Conservation (phyloP, 257 asterid species). For the Solanum sejunctum region DNA sequence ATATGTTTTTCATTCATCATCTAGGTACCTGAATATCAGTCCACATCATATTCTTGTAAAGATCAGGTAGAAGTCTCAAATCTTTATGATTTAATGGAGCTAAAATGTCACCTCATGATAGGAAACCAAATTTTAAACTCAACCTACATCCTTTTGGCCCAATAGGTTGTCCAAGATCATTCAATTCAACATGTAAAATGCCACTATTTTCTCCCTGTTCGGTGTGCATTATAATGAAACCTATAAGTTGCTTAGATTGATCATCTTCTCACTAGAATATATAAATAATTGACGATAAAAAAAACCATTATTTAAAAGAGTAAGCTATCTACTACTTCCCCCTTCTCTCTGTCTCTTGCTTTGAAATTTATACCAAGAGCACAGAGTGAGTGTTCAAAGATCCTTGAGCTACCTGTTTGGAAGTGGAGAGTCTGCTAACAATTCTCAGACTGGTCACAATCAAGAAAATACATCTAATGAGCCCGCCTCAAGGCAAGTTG, state of each 20-base stretch:
- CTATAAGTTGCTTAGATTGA: too few relatives aligned
- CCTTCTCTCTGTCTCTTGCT: too few relatives aligned
- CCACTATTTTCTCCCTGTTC: neutral
- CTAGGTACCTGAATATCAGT: too few relatives aligned
- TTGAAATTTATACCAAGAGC: neutral
- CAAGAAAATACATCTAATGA: slow-evolving; percentile 3
- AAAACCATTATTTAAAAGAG: too few relatives aligned
- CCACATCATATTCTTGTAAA: neutral
- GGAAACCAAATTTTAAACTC: neutral
- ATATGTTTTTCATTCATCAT: too few relatives aligned
- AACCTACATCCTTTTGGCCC: neutral
- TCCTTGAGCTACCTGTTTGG: slow-evolving; percentile 75
- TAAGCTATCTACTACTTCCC: too few relatives aligned
- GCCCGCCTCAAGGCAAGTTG: slow-evolving; percentile 14
- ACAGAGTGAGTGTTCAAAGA: slow-evolving; percentile 75
- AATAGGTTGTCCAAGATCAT: neutral
- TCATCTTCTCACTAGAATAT: too few relatives aligned
- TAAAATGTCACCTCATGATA: neutral
- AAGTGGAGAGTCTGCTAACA: slow-evolving; percentile 18
- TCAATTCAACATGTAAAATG: neutral
- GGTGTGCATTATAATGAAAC: neutral
- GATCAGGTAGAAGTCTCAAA: neutral
- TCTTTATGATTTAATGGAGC: neutral
- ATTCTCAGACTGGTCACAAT: slow-evolving; percentile 11
- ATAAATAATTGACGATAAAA: too few relatives aligned